Evolutionary conservation across 2,329 filamentous ascomycete species (phyloP), one percentile per base, ranked within the genome.

Genomic region (Neonectria magnoliae): DNA sequence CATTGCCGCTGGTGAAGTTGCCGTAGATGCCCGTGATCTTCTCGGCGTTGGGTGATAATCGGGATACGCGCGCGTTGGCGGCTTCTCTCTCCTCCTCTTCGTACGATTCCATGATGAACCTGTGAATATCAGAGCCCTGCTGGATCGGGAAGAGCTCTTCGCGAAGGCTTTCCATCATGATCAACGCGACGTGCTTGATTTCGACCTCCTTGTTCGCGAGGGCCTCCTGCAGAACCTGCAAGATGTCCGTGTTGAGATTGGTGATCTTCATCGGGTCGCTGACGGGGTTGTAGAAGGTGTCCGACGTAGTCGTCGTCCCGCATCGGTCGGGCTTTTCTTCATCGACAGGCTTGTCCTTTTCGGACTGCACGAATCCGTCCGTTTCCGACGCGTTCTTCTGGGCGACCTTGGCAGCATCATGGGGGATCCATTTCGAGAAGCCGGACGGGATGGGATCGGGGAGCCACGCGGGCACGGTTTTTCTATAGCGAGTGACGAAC

Each of bases 81-180:
- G 71, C 69, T 1, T 75, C 66, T 3, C 81, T 38, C 0, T 67
- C 66, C 9, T 78, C 70, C 4, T 61, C 60, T 20, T 74, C 71
- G 42, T 75, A 74, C 1, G 79, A 79, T 11, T 76, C 65, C 10
- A 72, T 60, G 3, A 80, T 73, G 1, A 76, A 76, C 4, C 78
- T 73, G 64, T 77, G 78, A 18, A 82, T 79, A 27, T 79, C 71
- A 4, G 79, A 81, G 3, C 75, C 75, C 60, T 79, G 78, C 38
- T 81, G 81, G 22, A 84, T 68, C 4, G 82, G 82, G 62, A 83
- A 84, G 0, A 84, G 76, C 50, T 84, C 82, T 16, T 80, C 79
- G 5, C 82, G 77, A 2, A 81, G 81, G 48, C 81, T 83, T 66
- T 84, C 82, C 47, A 84, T 76, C 54, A 82, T 79, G 20, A 84